Conservation (phyloP, 352 stramenopile genomes). For the Globisporangium solare region DNA sequence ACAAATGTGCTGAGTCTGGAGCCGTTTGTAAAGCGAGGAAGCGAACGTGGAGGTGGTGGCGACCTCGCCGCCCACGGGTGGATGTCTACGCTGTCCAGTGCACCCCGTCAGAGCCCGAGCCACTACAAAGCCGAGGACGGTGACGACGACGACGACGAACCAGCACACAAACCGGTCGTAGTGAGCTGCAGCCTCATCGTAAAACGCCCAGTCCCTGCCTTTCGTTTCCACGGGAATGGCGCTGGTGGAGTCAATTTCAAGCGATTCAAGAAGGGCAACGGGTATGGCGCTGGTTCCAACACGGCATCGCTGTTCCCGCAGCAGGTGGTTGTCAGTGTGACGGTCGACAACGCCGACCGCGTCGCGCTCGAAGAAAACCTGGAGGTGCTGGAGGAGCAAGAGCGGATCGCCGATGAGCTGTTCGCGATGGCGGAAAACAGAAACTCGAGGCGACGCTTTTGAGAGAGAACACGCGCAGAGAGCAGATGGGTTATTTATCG, state of each 20-base stretch:
- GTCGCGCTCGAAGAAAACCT: slow-evolving; percentile 55
- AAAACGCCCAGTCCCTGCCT: slow-evolving; percentile 20
- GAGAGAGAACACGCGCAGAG: slow-evolving; percentile 7
- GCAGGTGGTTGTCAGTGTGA: slow-evolving; percentile 55
- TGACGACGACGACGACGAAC: slow-evolving; percentile 22
- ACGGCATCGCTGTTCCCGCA: slow-evolving; percentile 42
- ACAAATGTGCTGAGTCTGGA: slow-evolving; percentile 15
- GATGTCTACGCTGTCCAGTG: slow-evolving; percentile 25
- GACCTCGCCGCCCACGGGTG: slow-evolving; percentile 9
- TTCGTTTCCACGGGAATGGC: neutral
- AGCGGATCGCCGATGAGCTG: slow-evolving; percentile 79
- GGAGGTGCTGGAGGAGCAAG: slow-evolving; percentile 70
- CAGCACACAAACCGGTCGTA: slow-evolving; percentile 36
- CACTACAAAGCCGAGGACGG: slow-evolving; percentile 20
- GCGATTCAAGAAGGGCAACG: slow-evolving; percentile 80
- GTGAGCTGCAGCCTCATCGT: slow-evolving; percentile 51
- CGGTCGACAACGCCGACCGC: slow-evolving; percentile 54
- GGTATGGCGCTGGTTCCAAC: slow-evolving; percentile 28
- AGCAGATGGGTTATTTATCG: slow-evolving; percentile 8
- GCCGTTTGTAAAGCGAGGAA: neutral
- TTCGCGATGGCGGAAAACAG: slow-evolving; percentile 78
- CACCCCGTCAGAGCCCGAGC: neutral
- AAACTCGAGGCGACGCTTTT: slow-evolving; percentile 42
- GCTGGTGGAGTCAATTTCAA: slow-evolving; percentile 66
- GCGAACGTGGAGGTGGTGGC: neutral